A percentile compares a stretch with the other conserved stretches of the same genome.
Evolutionary conservation across 441 rosid genomes (phyloP).

Genomic region (Erodium trifolium): DNA sequence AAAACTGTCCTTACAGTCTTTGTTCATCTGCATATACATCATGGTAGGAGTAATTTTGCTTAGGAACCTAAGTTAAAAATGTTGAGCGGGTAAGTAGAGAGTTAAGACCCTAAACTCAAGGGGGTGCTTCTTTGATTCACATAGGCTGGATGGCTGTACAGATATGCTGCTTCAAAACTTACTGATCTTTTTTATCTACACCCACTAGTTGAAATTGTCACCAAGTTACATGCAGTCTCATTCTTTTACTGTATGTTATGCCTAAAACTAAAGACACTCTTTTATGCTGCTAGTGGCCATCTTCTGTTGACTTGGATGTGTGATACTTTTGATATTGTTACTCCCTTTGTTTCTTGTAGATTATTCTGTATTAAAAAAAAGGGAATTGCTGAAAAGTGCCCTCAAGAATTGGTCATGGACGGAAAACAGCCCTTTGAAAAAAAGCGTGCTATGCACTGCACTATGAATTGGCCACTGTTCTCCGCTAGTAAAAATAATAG

Average conservation of each 20-base stretch:
- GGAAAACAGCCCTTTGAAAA: no score
- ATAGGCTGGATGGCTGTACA: constrained; percentile 1
- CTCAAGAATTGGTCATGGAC: no score
- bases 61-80: background rate
- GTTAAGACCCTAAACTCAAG: background rate
- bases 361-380: no score
- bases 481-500: no score
- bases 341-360: background rate
- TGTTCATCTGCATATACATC: background rate
- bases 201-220: background rate
- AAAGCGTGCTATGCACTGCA: no score
- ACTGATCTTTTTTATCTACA: background rate
- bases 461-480: no score
- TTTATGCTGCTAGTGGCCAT: background rate
- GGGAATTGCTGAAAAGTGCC: no score
- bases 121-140: background rate
- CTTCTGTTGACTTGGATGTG: background rate
- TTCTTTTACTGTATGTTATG: constrained; percentile 1
- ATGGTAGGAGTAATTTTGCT: background rate
- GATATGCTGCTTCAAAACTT: background rate
- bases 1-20: constrained; percentile 7
- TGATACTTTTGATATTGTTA: background rate
- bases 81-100: background rate
- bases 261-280: background rate
- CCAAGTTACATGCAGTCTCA: background rate